Evolutionary conservation across 768 basidiomycete species (phyloP), one percentile per base, ranked within the genome.

Genomic region (Sarcodon aspratus): DNA sequence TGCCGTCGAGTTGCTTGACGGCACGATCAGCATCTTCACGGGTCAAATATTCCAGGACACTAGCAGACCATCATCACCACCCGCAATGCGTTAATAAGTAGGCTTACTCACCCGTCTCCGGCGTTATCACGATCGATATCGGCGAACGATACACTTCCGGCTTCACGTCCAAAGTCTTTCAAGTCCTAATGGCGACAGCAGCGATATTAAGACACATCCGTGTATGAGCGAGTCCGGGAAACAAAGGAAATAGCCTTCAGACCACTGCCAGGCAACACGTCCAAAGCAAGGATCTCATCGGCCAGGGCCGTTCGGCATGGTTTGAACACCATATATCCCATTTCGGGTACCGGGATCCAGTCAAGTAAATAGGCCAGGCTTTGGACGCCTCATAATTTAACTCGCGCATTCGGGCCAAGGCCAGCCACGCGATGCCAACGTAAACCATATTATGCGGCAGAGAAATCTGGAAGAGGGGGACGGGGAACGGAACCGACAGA

Each of bases 131-230:
- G 83, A 62, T 98, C 94, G 52, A 98, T 85, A 61, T 98, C 95
- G 37, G 95, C 92, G 59, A 87, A 97, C 15, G 87, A 89, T 50
- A 97, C 91, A 61, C 81, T 87, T 38, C 91, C 93, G 45, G 88
- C 89, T 60, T 91, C 84, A 52, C 95, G 89, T 57, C 93, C 95
- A 53, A 94, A 97, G 62, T 98, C 95, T 68, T 98, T 98, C 63
- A 98, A 71, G 63, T 98, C 95, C 95, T 98, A 74, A 59, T 63
- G 59, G 67, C 61, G 65, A 49, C 66, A 57, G 66, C 64, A 49
- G 21, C 21, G 46, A 42, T 34, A 45, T 31, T 31, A 17, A 9
- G 45, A 15, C 45, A 35, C 45, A 31, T 17, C 18, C 31, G 15
- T 34, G 49, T 17, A 52, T 46, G 13, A 51, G 38, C 32, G 15